Evolutionary conservation across 2,329 filamentous ascomycete genomes (phyloP).

Genomic region (Curvularia lunata): DNA sequence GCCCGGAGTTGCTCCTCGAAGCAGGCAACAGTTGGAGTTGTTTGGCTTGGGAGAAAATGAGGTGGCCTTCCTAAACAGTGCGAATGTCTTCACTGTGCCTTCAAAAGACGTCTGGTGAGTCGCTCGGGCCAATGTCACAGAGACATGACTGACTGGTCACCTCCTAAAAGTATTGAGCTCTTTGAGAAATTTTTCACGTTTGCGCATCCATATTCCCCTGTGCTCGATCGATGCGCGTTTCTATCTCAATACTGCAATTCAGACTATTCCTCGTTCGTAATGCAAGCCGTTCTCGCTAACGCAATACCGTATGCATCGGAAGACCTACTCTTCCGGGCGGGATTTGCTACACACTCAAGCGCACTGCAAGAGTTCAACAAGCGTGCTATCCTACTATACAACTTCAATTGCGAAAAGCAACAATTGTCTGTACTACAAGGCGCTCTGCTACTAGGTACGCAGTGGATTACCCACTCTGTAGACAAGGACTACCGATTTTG

Average conservation of each 20-base stretch:
- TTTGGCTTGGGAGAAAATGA: neutral
- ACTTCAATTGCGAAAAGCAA: neutral
- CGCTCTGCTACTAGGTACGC: neutral
- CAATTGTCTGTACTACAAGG: neutral
- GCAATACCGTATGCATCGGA: neutral
- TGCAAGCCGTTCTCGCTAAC: neutral
- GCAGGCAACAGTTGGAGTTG: neutral
- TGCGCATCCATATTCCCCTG: neutral
- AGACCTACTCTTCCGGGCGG: neutral
- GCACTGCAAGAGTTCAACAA: neutral
- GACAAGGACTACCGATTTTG: neutral
- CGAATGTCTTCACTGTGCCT: neutral
- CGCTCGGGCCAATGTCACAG: too few species aligned
- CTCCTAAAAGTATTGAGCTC: neutral
- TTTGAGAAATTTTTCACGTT: neutral
- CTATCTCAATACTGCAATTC: neutral
- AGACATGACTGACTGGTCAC: too few species aligned
- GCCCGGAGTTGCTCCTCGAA: too few species aligned
- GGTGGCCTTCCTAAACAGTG: neutral
- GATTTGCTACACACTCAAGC: neutral
- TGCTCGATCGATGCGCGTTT: neutral
- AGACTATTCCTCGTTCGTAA: neutral
- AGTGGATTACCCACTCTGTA: neutral
- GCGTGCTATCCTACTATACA: neutral
- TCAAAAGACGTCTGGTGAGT: neutral